Evolutionary conservation across 768 basidiomycete genomes (phyloP), one percentile per base, ranked within the genome.

Genomic region (Brasilioporus rufonigricans): DNA sequence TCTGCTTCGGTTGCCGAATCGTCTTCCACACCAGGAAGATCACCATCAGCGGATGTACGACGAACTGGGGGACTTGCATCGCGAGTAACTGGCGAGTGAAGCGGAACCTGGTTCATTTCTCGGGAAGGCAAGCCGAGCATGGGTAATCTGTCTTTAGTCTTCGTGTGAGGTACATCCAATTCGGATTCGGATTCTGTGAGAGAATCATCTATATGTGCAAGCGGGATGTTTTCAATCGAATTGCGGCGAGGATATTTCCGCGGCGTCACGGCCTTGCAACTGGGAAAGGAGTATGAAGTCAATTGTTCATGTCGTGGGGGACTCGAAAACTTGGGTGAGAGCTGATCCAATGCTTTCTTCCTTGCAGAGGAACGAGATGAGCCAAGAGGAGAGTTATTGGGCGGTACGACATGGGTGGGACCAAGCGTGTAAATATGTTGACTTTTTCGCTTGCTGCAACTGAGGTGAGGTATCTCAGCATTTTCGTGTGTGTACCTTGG

Each of bases 1-100:
- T 73, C 71, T 32, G 72, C 62, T 52, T 71, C 69, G 4, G 69
- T 71, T 19, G 56, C 63, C 19, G 69, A 71, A 26, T 69, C 69
- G 32, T 69, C 65, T 19, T 59, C 61, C 12, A 1, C 16, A n/a
- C 32, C 13, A 18, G 48, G n/a, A 47, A 48, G 33, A 24, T 40
- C 23, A 8, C 18, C 33, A 21, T 23, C 41, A 14, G 41, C 8
- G 7, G 13, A 39, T 44, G 48, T 44, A 35, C 44, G 18, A 18
- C 24, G 36, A 26, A 26, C 29, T n/a, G 29, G 36, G 43, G 38
- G 24, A 52, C 19, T 26, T 14, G 31, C 18, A 14, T 52, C 45
- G 23, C 11, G 50, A 52, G 45, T n/a, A 44, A 21, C 31, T 6
- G 38, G 36, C 4, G 38, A 44, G 11, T 27, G 56, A 36, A 2